phyloP scores from a whole-genome alignment of 176 grass and related monocot genomes.

The Aegilops sharonensis region DNA sequence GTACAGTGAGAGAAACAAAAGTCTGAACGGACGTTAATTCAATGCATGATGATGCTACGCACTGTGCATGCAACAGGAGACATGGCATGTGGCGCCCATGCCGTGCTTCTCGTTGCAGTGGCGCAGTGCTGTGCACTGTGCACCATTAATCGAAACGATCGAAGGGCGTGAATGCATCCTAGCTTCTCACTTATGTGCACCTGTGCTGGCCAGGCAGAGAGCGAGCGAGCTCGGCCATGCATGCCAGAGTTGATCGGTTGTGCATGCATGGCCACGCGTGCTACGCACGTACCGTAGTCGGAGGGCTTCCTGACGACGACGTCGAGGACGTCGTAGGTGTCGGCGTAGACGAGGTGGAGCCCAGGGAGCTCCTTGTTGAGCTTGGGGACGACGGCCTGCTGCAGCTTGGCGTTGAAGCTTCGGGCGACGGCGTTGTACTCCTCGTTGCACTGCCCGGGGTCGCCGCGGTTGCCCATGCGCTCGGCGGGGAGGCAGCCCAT shows the following conservation, averaged over 20 bases:
- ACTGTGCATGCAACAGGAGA: neutral
- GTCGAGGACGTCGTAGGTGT: slow-evolving; percentile 35
- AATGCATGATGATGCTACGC: neutral
- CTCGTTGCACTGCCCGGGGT: slow-evolving; percentile 45
- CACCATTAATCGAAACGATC: neutral
- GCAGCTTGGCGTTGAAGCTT: slow-evolving; percentile 55
- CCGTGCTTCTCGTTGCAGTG: neutral
- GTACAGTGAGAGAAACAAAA: neutral
- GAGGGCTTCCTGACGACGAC: slow-evolving; percentile 37
- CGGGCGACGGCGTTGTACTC: slow-evolving; percentile 48
- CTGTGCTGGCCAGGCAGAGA: too few relatives aligned
- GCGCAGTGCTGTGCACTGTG: neutral
- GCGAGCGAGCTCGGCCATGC: neutral
- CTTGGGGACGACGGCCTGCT: neutral
- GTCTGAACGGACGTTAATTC: neutral
- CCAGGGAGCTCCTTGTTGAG: slow-evolving; percentile 35
- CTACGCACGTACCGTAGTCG: slow-evolving; percentile 37
- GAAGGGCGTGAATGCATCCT: neutral
- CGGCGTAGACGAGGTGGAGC: slow-evolving; percentile 35
- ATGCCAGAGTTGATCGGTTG: neutral
- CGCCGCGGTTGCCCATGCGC: slow-evolving; percentile 30
- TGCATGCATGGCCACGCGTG: neutral
- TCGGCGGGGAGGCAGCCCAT: slow-evolving; percentile 54
- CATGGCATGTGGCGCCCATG: slow-evolving; percentile 25
- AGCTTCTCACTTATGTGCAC: neutral